Evolutionary conservation across 2,329 filamentous ascomycete species (phyloP), one percentile per base, ranked within the genome.

Genomic region (Trichoderma sp.): DNA sequence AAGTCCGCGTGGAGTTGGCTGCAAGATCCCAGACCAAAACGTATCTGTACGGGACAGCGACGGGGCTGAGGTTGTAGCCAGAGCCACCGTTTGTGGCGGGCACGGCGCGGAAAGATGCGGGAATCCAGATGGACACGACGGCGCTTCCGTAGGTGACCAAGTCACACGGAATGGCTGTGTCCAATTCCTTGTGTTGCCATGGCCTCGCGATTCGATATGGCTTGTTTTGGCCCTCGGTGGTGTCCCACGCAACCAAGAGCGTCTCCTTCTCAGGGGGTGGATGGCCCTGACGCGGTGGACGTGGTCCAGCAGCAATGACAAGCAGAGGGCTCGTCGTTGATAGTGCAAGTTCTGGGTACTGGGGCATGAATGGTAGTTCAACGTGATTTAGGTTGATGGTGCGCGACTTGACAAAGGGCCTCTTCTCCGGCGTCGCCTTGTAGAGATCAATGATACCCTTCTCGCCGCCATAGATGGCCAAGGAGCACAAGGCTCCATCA

Each of bases 11-110:
- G n/a, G 77, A 79, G 70, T 77, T 78, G 5, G 75, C 77, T 0
- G 76, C 71, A 7, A 82, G 79, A 67, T 82, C 80, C 81, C 81
- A 82, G 14, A 82, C 77, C 7, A 82, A 73, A 4, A 82, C 79
- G 49, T 79, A 75, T 0, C 80, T 76, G 65, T 74, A 75, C 1
- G 76, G 72, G 4, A 82, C 79, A 1, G 72, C 27, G 0, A 77
- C 75, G 0, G 78, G 78, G 1, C 73, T 73, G 0, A 82, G 76
- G 61, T 80, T 80, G 70, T 74, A 81, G 3, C 76, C 77, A 2
- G 76, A 76, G 1, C 73, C 73, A 2, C 73, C 60, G 3, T 74
- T 73, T 4, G 76, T 71, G 10, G 75, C 74, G 0, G 76, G 75
- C 8, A 81, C 74, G 13, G 78, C 77, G 16, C 76, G 77, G 71